Conservation (phyloP, 1,139 yeast genomes). For the Debaryomyces nepalensis region DNA sequence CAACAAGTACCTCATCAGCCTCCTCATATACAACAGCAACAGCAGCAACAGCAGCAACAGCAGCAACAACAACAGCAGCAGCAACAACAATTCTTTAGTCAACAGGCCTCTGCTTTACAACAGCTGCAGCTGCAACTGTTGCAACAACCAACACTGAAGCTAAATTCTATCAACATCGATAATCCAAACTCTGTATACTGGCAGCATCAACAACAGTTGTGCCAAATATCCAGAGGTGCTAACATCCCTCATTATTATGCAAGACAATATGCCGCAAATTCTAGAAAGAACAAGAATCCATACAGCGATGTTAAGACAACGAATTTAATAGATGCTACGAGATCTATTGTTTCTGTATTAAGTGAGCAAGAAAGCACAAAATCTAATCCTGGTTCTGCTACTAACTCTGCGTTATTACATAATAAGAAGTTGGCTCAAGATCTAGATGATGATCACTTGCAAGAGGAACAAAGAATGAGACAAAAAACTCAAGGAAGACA, state of each 20-base stretch:
- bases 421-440: slow-evolving; percentile 62
- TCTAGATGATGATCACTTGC: slow-evolving; percentile 74
- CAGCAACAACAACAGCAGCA: slow-evolving; percentile 32
- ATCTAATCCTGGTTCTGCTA: slow-evolving; percentile 29
- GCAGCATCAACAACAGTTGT: slow-evolving; percentile 87
- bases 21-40: slow-evolving; percentile 30
- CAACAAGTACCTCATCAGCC: slow-evolving; percentile 30
- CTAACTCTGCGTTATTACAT: slow-evolving; percentile 54
- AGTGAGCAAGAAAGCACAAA: slow-evolving; percentile 47
- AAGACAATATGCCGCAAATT: slow-evolving; percentile 85
- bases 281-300: slow-evolving; percentile 57
- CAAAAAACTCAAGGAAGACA: slow-evolving; percentile 74
- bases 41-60: slow-evolving; percentile 24
- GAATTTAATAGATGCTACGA: slow-evolving; percentile 61
- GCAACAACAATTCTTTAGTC: slow-evolving; percentile 21
- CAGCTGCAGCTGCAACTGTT: slow-evolving; percentile 26
- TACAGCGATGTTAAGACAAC: slow-evolving; percentile 47
- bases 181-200: slow-evolving; percentile 65
- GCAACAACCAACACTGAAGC: slow-evolving; percentile 29
- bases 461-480: slow-evolving; percentile 76
- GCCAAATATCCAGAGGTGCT: slow-evolving; percentile 76
- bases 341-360: slow-evolving; percentile 47
- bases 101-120: slow-evolving; percentile 16
- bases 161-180: slow-evolving; percentile 46
- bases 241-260: slow-evolving; percentile 87